These are phyloP conservation scores for Erythrophleum ivorense DNA, from an alignment of 331 rosid species.

Conservation along the genomic window DNA sequence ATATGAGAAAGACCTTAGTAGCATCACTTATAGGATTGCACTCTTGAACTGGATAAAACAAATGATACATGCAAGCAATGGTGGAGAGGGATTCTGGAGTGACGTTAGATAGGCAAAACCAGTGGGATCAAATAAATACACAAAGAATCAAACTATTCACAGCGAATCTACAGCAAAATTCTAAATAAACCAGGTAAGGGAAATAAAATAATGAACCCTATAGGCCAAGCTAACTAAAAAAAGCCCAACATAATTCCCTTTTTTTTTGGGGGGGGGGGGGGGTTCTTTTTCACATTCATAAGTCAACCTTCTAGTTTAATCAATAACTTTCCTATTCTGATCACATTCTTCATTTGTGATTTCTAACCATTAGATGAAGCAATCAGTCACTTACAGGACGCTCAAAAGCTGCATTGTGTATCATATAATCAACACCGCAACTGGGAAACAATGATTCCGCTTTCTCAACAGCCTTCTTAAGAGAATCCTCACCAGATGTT, in stretches of 20 bases:
- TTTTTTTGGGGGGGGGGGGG: background rate
- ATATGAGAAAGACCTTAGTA: background rate
- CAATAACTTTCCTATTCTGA: constrained; percentile 8
- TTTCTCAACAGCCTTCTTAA: constrained; percentile 69
- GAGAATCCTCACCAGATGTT: constrained; percentile 78
- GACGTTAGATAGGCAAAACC: background rate
- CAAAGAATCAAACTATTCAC: background rate
- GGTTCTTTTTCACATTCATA: constrained; percentile 13
- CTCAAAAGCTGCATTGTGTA: constrained; percentile 95
- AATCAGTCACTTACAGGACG: constrained; percentile 81
- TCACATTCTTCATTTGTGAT: constrained; percentile 17
- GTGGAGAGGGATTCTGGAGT: constrained; percentile 2
- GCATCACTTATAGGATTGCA: background rate
- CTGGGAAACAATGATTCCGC: constrained; percentile 78
- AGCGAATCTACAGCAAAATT: background rate
- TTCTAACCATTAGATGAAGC: constrained; percentile 36
- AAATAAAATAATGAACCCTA: background rate
- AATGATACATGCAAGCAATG: background rate
- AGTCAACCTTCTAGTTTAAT: constrained; percentile 5
- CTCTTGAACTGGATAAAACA: background rate
- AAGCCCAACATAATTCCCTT: background rate
- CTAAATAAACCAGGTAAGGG: background rate
- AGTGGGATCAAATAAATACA: background rate
- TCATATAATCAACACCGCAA: constrained; percentile 88
- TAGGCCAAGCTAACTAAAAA: background rate